Conservation (phyloP, 192 early-diverging fungal species). For the Dispira parvispora region DNA sequence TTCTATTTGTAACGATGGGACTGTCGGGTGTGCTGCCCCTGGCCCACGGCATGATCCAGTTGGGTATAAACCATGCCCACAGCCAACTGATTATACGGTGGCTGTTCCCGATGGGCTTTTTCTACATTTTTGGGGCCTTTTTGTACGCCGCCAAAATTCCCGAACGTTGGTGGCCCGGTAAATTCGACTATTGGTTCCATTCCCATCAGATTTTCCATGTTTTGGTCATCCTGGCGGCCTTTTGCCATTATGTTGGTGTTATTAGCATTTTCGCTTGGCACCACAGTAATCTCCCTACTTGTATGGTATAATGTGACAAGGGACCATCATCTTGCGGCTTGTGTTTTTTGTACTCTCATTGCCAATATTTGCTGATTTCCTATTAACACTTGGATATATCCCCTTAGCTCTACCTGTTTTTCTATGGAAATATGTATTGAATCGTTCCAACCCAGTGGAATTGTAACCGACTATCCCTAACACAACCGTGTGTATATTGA, state of each 20-base stretch:
- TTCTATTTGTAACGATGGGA: conserved; percentile 66
- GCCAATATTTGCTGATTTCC: no score
- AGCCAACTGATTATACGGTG: conserved; percentile 44
- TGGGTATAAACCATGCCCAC: conserved; percentile 40
- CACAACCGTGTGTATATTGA: no score
- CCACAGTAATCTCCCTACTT: conserved; percentile 15
- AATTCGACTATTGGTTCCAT: conserved; percentile 62
- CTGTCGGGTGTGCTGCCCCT: conserved; percentile 56
- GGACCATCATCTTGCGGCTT: no score
- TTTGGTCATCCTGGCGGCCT: conserved; percentile 56
- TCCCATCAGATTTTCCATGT: conserved; percentile 89
- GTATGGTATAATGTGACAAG: no score
- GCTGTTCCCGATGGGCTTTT: conserved; percentile 50
- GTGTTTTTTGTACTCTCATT: no score
- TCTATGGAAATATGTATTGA: no score
- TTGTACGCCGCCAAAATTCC: conserved; percentile 75
- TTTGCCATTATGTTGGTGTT: conserved; percentile 53
- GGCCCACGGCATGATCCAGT: conserved; percentile 39
- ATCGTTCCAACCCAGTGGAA: no score
- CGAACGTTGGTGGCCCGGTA: conserved; percentile 74
- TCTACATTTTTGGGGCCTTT: conserved; percentile 66
- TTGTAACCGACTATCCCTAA: no score
- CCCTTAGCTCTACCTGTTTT: no score
- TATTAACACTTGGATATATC: no score
- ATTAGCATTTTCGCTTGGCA: conserved; percentile 32